Percentiles rank a stretch among this genome's conserved stretches.
These are phyloP conservation scores for Epichloe uncinata DNA, from an alignment of 2,329 filamentous ascomycete species.

Conservation along the genomic window DNA sequence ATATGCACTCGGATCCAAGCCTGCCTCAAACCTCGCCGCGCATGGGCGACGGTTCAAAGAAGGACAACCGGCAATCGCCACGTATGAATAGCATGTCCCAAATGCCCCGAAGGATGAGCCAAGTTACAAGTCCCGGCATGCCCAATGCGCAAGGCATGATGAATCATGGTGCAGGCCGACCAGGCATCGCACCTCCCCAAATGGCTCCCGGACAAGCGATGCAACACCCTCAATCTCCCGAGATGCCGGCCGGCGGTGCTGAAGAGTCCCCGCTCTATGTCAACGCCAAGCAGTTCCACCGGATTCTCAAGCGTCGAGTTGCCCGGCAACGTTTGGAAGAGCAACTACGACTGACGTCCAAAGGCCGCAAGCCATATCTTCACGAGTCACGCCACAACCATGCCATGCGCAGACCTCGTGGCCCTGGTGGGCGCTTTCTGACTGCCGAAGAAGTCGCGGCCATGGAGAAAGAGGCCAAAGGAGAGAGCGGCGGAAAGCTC, in stretches of 20 bases:
- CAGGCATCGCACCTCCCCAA: constrained; percentile 41
- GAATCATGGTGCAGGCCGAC: constrained; percentile 45
- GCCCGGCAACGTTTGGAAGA: constrained; percentile 91
- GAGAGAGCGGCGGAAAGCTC: constrained; percentile 20
- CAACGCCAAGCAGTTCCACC: constrained; percentile 97
- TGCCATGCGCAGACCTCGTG: constrained; percentile 88
- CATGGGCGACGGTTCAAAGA: constrained; percentile 61
- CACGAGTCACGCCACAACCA: constrained; percentile 98
- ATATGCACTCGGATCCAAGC: constrained; percentile 58
- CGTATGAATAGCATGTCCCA: constrained; percentile 52
- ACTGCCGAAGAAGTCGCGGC: constrained; percentile 91
- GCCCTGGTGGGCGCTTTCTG: constrained; percentile 87
- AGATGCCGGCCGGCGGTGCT: constrained; percentile 56
- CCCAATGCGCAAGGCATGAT: constrained; percentile 64
- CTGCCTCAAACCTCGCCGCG: constrained; percentile 62
- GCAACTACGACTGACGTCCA: constrained; percentile 78
- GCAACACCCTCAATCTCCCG: constrained; percentile 62
- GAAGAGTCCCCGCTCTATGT: constrained; percentile 96
- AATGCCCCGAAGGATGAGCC: constrained; percentile 59
- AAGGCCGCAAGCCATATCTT: constrained; percentile 91
- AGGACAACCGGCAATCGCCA: constrained; percentile 62
- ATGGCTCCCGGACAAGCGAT: constrained; percentile 51
- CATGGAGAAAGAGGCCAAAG: constrained; percentile 56
- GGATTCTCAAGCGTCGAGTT: constrained; percentile 86
- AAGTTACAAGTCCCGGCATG: constrained; percentile 62